Percentiles rank a stretch among this genome's conserved stretches.
phyloP scores from a whole-genome alignment of 306 rosid species.

The Begonia fuchsioides region DNA sequence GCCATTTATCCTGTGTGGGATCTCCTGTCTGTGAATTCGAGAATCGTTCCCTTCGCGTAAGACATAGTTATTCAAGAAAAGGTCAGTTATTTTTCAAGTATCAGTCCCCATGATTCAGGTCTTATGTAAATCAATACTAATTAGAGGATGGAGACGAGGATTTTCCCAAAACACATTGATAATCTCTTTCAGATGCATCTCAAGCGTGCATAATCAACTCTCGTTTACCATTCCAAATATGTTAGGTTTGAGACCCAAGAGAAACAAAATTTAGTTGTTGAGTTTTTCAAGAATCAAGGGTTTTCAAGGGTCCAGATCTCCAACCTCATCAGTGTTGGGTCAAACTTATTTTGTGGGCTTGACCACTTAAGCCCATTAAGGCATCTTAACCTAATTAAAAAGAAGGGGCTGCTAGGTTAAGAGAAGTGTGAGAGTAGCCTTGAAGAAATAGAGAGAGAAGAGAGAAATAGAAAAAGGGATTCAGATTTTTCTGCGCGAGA shows the following conservation, averaged over 20 bases:
- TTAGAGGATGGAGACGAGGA: not conserved
- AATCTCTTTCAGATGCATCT: slow-evolving; percentile 1
- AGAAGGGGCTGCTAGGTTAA: too few species aligned
- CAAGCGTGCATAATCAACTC: not conserved
- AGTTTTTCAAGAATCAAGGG: slow-evolving; percentile 15
- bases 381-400: too few species aligned
- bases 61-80: not conserved
- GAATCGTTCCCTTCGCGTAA: not conserved
- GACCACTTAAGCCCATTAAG: too few species aligned
- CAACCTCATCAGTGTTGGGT: slow-evolving; percentile 8
- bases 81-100: not conserved
- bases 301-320: slow-evolving; percentile 16
- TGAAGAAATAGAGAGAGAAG: too few species aligned
- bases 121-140: not conserved
- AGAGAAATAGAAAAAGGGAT: too few species aligned
- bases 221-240: slow-evolving; percentile 9
- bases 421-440: too few species aligned
- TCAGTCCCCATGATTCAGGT: not conserved
- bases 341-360: too few species aligned
- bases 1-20: not conserved
- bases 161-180: not conserved
- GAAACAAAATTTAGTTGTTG: slow-evolving; percentile 10
- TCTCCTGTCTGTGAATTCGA: not conserved
- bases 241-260: slow-evolving; percentile 2
- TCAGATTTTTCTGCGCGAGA: too few species aligned